phyloP scores from a whole-genome alignment of 139 green algal genomes.

The Coelastrella sp. region DNA sequence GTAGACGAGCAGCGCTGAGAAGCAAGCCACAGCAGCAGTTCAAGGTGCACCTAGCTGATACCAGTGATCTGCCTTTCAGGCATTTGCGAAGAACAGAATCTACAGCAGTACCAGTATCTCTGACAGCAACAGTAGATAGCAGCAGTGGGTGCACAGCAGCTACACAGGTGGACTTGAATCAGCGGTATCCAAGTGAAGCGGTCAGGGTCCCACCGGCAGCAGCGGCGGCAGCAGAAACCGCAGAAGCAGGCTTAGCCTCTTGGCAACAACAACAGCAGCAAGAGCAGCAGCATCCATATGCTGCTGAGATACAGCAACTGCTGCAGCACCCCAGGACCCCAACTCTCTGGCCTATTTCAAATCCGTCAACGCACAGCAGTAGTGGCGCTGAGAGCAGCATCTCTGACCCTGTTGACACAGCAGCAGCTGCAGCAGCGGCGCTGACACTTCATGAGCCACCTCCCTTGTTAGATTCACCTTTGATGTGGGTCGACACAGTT shows the following conservation, averaged over 20 bases:
- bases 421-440: not conserved
- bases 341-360: not conserved
- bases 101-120: too few species aligned
- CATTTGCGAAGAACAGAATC: constrained; percentile 45
- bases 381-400: not conserved
- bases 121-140: not conserved
- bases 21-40: constrained; percentile 50
- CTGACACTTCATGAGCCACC: not conserved
- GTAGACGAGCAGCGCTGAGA: not conserved
- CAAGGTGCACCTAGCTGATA: constrained; percentile 43
- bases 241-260: not conserved
- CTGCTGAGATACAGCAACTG: not conserved
- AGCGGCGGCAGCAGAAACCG: not conserved
- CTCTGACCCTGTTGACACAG: not conserved
- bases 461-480: not conserved
- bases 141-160: constrained; percentile 4
- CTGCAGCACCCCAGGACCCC: not conserved
- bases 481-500: constrained; percentile 51
- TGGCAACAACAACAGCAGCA: not conserved
- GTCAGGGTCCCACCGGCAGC: not conserved
- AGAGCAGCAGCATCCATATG: constrained; percentile 5
- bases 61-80: constrained; percentile 54
- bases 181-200: not conserved
- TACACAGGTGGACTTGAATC: not conserved
- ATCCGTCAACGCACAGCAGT: not conserved